phyloP scores from a whole-genome alignment of 495 filamentous ascomycete genomes.

The Choiromyces venosus region DNA sequence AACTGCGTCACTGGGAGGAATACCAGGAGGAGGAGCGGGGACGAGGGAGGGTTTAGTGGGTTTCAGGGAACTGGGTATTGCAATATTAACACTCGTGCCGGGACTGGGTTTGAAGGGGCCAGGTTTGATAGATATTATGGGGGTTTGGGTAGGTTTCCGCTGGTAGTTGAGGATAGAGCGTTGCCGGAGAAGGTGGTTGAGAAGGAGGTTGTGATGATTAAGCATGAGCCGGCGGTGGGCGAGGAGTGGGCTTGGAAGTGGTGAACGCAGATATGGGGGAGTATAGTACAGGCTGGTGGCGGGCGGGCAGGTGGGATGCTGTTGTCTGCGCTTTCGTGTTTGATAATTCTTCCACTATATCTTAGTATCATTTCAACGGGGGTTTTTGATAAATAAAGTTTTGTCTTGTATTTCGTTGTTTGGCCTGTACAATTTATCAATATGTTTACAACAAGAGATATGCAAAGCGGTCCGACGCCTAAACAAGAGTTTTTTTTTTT shows the following conservation, averaged over 20 bases:
- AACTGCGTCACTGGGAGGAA: not conserved
- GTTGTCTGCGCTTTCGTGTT: conserved; percentile 1
- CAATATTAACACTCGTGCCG: not conserved
- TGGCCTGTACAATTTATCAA: not conserved
- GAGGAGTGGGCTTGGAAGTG: conserved; percentile 13
- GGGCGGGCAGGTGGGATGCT: too few species aligned
- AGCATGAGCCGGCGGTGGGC: conserved; percentile 18
- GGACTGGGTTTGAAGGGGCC: not conserved
- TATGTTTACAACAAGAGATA: not conserved
- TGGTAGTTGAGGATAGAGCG: not conserved
- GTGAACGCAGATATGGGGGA: conserved; percentile 16
- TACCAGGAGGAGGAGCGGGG: conserved; percentile 4
- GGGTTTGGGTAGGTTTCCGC: not conserved
- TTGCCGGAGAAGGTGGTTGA: conserved; percentile 8
- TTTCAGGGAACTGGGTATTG: not conserved
- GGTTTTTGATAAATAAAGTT: not conserved
- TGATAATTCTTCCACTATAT: not conserved
- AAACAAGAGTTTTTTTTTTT: not conserved
- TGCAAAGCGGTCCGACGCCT: not conserved
- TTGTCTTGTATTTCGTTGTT: not conserved
- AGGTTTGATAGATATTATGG: not conserved
- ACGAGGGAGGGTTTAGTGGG: not conserved
- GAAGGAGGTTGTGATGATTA: conserved; percentile 12
- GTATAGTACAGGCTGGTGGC: not conserved
- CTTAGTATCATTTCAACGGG: not conserved